phyloP scores from a whole-genome alignment of 345 rosid genomes.

The Aquilaria yunnanensis region DNA sequence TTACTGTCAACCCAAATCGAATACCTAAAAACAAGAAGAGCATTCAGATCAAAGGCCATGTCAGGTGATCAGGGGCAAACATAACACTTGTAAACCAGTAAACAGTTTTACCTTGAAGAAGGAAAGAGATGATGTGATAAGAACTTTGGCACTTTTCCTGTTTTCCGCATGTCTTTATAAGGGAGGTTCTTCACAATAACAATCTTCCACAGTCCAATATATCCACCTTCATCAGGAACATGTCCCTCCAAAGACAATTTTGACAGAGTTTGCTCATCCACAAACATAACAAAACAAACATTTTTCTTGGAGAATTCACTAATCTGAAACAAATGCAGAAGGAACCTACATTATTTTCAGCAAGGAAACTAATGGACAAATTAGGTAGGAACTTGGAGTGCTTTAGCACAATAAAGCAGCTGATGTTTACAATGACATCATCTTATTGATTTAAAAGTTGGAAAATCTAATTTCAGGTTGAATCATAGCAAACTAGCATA shows the following conservation, averaged over 20 bases:
- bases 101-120: constrained; percentile 64
- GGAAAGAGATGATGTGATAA: constrained; percentile 92
- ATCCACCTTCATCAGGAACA: constrained; percentile 61
- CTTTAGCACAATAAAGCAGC: too few relatives aligned
- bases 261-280: constrained; percentile 79
- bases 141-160: constrained; percentile 93
- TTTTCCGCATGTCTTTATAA: constrained; percentile 69
- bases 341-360: constrained; percentile 1
- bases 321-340: constrained; percentile 44
- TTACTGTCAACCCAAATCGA: constrained; percentile 97
- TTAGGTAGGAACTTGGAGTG: neutral
- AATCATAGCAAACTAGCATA: too few relatives aligned
- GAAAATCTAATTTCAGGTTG: too few relatives aligned
- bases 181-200: constrained; percentile 76
- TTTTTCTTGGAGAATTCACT: constrained; percentile 75
- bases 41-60: constrained; percentile 6
- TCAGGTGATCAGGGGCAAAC: constrained; percentile 5
- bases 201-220: constrained; percentile 81
- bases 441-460: too few relatives aligned
- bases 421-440: too few relatives aligned
- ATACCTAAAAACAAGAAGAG: constrained; percentile 42
- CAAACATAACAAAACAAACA: constrained; percentile 86
- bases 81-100: constrained; percentile 15
- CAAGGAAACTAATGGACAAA: constrained; percentile 2
- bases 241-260: constrained; percentile 71